A percentile compares a stretch with the other conserved stretches of the same genome.
These are phyloP conservation scores for Monosporascus sp. DNA, from an alignment of 2,329 filamentous ascomycete genomes.

Conservation along the genomic window DNA sequence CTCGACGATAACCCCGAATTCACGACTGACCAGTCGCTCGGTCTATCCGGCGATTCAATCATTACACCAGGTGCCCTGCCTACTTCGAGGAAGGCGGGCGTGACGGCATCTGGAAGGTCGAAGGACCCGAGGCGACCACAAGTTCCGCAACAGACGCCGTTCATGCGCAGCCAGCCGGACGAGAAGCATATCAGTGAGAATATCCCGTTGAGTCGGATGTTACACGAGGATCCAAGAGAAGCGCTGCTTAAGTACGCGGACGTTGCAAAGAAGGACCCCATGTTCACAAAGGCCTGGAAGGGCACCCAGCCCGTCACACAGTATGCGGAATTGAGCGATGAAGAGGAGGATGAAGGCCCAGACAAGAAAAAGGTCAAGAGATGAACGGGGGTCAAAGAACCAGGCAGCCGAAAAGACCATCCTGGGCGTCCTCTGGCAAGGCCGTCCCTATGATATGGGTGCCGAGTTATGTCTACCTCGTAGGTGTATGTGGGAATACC, in stretches of 20 bases:
- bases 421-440: too few species aligned
- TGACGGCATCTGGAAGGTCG: constrained; percentile 73
- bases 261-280: constrained; percentile 83
- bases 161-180: constrained; percentile 85
- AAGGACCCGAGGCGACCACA: constrained; percentile 80
- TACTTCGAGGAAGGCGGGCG: constrained; percentile 57
- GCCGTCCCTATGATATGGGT: too few species aligned
- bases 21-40: constrained; percentile 77
- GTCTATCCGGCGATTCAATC: constrained; percentile 79
- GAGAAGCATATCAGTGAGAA: constrained; percentile 83
- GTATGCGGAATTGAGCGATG: constrained; percentile 84
- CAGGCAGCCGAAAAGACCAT: too few species aligned
- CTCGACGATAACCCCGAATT: constrained; percentile 88
- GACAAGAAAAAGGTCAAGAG: constrained; percentile 60
- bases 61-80: constrained; percentile 61
- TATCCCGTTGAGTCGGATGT: constrained; percentile 86
- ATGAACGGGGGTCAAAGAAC: constrained; percentile 25
- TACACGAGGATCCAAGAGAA: constrained; percentile 93
- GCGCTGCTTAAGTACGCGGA: constrained; percentile 93
- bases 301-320: constrained; percentile 88
- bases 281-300: constrained; percentile 93
- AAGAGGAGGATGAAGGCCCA: constrained; percentile 65
- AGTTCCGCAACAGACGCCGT: constrained; percentile 78
- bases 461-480: too few species aligned
- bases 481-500: too few species aligned